phyloP scores from a whole-genome alignment of 1,139 yeast species.

The Suhomyces anneliseae region DNA sequence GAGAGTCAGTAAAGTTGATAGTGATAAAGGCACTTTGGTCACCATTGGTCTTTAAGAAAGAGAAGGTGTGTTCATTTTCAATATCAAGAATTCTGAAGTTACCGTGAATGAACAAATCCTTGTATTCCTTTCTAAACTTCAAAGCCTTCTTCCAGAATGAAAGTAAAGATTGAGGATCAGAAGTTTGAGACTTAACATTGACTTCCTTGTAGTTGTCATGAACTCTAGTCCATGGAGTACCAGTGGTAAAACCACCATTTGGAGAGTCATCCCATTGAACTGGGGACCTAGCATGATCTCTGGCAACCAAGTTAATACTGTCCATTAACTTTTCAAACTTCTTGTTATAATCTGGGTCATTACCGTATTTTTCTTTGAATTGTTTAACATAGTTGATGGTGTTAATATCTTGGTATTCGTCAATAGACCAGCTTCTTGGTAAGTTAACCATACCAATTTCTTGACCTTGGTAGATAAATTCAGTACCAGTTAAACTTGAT shows the following conservation, averaged over 20 bases:
- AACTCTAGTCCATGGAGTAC: slow-evolving; percentile 25
- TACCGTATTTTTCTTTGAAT: slow-evolving; percentile 14
- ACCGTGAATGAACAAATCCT: slow-evolving; percentile 21
- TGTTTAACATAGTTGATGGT: slow-evolving; percentile 21
- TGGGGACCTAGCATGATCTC: slow-evolving; percentile 26
- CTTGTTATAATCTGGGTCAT: slow-evolving; percentile 13
- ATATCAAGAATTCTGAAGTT: slow-evolving; percentile 17
- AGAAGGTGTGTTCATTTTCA: slow-evolving; percentile 18
- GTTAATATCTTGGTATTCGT: slow-evolving; percentile 24
- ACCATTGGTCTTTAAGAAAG: slow-evolving; percentile 14
- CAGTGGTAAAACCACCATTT: slow-evolving; percentile 23
- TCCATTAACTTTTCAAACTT: slow-evolving; percentile 16
- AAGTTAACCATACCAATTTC: slow-evolving; percentile 27
- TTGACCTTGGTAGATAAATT: slow-evolving; percentile 27
- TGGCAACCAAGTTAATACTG: slow-evolving; percentile 20
- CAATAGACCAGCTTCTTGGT: slow-evolving; percentile 20
- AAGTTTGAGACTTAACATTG: slow-evolving; percentile 22
- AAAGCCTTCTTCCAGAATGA: slow-evolving; percentile 22
- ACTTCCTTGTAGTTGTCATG: slow-evolving; percentile 22
- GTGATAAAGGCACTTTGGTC: slow-evolving; percentile 16
- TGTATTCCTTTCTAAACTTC: slow-evolving; percentile 18
- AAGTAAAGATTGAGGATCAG: slow-evolving; percentile 22
- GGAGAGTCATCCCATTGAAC: slow-evolving; percentile 24
- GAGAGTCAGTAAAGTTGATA: slow-evolving; percentile 16
- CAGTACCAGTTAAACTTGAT: slow-evolving; percentile 22